Conservation (phyloP, 129 eudicot species). For the Lonicera japonica region DNA sequence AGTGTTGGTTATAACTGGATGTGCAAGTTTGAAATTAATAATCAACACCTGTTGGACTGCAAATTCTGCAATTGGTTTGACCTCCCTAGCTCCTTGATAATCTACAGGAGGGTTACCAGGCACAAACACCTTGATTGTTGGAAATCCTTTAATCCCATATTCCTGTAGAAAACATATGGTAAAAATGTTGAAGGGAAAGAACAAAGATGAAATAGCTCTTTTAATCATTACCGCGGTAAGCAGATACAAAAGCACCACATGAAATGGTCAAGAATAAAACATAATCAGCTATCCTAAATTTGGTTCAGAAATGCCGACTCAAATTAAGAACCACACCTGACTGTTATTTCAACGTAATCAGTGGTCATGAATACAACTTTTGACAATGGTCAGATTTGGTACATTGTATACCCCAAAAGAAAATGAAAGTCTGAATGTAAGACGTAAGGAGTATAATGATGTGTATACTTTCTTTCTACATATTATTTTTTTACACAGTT, state of each 20-base stretch:
- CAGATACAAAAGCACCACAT: too few relatives aligned
- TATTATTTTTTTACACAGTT: too few relatives aligned
- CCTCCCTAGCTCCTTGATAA: conserved; percentile 95
- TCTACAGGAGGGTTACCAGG: conserved; percentile 91
- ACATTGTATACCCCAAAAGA: neutral
- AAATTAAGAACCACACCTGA: too few relatives aligned
- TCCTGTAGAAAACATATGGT: conserved; percentile 44
- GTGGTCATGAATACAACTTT: too few relatives aligned
- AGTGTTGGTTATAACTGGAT: neutral
- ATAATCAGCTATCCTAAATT: too few relatives aligned
- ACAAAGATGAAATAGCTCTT: too few relatives aligned
- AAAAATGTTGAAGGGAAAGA: neutral
- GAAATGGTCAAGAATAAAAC: too few relatives aligned
- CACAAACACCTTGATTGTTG: conserved; percentile 88
- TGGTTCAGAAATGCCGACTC: too few relatives aligned
- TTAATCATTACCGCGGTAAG: too few relatives aligned
- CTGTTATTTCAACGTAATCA: too few relatives aligned
- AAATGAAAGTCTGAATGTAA: neutral
- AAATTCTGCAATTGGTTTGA: conserved; percentile 79
- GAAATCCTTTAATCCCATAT: conserved; percentile 90
- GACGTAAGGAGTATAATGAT: neutral
- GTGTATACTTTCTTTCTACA: too few relatives aligned
- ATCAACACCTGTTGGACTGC: conserved; percentile 62
- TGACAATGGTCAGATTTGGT: neutral
- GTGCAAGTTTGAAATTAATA: neutral